These are phyloP conservation scores for Friedmanniomyces endolithicus DNA, from an alignment of 495 filamentous ascomycete genomes.

Conservation along the genomic window DNA sequence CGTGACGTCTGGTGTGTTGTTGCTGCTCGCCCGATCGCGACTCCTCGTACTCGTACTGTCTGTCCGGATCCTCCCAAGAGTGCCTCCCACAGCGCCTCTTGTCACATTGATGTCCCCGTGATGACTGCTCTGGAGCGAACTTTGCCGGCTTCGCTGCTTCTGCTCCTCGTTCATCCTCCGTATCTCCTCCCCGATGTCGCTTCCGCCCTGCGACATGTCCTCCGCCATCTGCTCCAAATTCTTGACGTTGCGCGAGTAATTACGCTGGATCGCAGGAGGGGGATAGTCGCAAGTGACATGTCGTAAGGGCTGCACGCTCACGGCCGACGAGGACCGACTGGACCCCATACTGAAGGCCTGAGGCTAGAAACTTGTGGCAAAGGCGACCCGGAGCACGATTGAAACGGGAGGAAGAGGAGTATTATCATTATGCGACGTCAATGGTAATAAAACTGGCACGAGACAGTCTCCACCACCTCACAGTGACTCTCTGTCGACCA, in stretches of 20 bases:
- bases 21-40: slow-evolving; percentile 36
- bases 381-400: no score
- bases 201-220: slow-evolving; percentile 63
- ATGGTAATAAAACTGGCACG: no score
- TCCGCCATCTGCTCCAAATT: slow-evolving; percentile 67
- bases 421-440: no score
- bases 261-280: neutral
- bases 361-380: no score
- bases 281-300: neutral
- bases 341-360: no score
- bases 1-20: slow-evolving; percentile 58
- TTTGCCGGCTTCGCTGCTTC: slow-evolving; percentile 53
- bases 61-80: neutral
- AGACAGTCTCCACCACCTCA: no score
- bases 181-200: slow-evolving; percentile 68
- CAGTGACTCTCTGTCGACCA: no score
- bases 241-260: slow-evolving; percentile 4
- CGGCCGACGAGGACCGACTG: neutral
- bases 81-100: neutral
- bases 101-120: neutral
- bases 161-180: slow-evolving; percentile 66
- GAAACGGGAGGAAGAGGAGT: no score
- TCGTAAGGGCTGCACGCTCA: neutral
- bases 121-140: slow-evolving; percentile 32
- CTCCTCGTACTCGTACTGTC: neutral